Evolutionary conservation across 2,329 filamentous ascomycete species (phyloP).

Genomic region (Apiospora phragmitis): DNA sequence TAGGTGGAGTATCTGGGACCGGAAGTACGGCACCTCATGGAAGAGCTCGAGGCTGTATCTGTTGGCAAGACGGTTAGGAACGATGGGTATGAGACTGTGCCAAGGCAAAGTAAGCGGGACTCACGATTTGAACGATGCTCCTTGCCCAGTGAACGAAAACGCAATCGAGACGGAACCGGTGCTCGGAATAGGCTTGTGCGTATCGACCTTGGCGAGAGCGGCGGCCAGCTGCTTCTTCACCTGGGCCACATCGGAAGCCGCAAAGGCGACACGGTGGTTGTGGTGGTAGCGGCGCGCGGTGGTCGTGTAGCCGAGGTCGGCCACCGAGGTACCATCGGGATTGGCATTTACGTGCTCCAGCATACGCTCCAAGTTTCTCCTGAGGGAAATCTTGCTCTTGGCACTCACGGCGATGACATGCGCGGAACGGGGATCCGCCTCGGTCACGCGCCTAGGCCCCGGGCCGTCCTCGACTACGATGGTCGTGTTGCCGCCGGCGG

Average conservation of each 20-base stretch:
- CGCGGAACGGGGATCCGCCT: slow-evolving; percentile 36
- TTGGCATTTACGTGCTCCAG: slow-evolving; percentile 33
- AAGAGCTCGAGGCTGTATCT: slow-evolving; percentile 36
- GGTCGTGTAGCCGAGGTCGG: slow-evolving; percentile 53
- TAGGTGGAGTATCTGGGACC: slow-evolving; percentile 33
- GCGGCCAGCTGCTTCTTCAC: not conserved
- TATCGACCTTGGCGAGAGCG: slow-evolving; percentile 17
- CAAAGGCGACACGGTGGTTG: slow-evolving; percentile 29
- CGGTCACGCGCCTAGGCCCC: not conserved
- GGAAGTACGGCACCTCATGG: slow-evolving; percentile 31
- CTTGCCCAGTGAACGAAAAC: slow-evolving; percentile 50
- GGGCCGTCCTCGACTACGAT: slow-evolving; percentile 48
- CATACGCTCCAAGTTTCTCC: slow-evolving; percentile 42
- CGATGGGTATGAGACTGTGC: no score
- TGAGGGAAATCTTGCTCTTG: slow-evolving; percentile 41
- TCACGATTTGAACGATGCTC: no score
- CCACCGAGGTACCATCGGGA: slow-evolving; percentile 34
- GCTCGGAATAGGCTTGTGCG: slow-evolving; percentile 21
- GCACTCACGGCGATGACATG: slow-evolving; percentile 48
- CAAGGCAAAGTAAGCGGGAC: no score
- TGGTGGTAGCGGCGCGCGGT: slow-evolving; percentile 47
- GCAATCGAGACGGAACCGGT: no score
- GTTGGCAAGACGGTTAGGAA: no score
- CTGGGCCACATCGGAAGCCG: slow-evolving; percentile 17
- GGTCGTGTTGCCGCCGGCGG: slow-evolving; percentile 57